Percentiles rank a stretch among this genome's conserved stretches.
phyloP scores from a whole-genome alignment of 805 yeast species.

The Cyberlindnera euphorbiae region DNA sequence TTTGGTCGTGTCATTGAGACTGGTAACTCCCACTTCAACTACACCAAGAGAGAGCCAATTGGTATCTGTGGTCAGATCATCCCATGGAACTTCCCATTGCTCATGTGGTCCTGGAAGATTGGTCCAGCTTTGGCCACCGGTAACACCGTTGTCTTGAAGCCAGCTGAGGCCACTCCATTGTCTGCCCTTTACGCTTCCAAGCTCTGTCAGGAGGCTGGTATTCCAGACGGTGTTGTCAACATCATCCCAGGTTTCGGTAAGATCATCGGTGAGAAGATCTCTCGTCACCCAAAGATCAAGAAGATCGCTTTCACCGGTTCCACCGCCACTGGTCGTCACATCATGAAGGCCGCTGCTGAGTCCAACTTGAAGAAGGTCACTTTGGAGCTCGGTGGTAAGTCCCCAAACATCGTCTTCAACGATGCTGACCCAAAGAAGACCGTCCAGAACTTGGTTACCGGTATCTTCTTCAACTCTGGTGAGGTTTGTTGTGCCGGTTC shows the following conservation, averaged over 20 bases:
- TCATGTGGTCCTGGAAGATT: constrained; percentile 84
- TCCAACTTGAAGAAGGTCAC: constrained; percentile 86
- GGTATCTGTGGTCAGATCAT: constrained; percentile 89
- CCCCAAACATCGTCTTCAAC: constrained; percentile 83
- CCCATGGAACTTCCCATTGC: constrained; percentile 91
- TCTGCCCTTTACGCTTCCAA: constrained; percentile 68
- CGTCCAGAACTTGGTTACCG: constrained; percentile 67
- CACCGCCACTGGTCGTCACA: constrained; percentile 77
- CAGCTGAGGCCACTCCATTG: constrained; percentile 84
- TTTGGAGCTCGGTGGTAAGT: constrained; percentile 94
- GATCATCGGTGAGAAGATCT: constrained; percentile 66
- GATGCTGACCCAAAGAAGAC: constrained; percentile 81
- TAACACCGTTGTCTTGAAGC: constrained; percentile 78
- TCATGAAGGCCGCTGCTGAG: constrained; percentile 77
- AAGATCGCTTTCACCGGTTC: constrained; percentile 90
- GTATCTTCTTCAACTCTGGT: constrained; percentile 92
- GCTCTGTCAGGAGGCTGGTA: constrained; percentile 67
- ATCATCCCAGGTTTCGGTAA: constrained; percentile 78
- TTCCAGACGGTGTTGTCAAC: constrained; percentile 79
- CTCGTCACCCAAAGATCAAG: constrained; percentile 63
- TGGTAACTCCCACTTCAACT: constrained; percentile 57
- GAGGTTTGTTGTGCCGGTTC: constrained; percentile 96
- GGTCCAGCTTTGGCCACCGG: constrained; percentile 87
- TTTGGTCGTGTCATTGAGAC: constrained; percentile 56
- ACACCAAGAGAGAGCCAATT: constrained; percentile 73